A percentile compares a stretch with the other conserved stretches of the same genome.
These are phyloP conservation scores for Pleurotus sapidus DNA, from an alignment of 768 basidiomycete genomes.

Conservation along the genomic window DNA sequence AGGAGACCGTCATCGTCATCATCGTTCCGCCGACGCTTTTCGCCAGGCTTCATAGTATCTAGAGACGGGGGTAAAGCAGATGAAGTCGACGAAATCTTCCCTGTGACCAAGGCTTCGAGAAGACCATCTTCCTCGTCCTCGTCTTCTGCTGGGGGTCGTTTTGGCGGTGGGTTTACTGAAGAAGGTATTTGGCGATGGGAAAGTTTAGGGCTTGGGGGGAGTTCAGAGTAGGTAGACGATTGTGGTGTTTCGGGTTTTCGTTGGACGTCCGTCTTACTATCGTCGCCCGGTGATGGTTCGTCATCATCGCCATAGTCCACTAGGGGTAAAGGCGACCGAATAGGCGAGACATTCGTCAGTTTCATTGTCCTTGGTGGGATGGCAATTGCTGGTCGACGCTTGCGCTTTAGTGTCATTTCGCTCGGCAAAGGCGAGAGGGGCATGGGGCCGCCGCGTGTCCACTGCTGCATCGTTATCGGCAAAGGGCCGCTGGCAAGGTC, in stretches of 20 bases:
- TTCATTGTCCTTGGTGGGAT: constrained; percentile 44
- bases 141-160: constrained; percentile 26
- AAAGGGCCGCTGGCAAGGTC: constrained; percentile 33
- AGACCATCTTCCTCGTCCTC: constrained; percentile 58
- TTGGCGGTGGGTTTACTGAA: constrained; percentile 38
- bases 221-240: constrained; percentile 27
- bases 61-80: constrained; percentile 23
- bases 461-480: constrained; percentile 17
- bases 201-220: constrained; percentile 34
- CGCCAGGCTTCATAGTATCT: constrained; percentile 51
- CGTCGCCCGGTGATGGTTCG: constrained; percentile 25
- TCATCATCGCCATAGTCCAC: constrained; percentile 81
- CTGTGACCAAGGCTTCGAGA: constrained; percentile 52
- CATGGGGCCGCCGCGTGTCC: constrained; percentile 27
- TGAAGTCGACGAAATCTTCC: constrained; percentile 34
- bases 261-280: constrained; percentile 10
- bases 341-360: constrained; percentile 30
- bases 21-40: constrained; percentile 72
- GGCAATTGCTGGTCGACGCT: constrained; percentile 46
- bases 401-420: constrained; percentile 51
- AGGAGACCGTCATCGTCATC: constrained; percentile 71
- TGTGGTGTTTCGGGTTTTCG: constrained; percentile 13
- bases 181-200: constrained; percentile 33
- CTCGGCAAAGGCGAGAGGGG: constrained; percentile 29
- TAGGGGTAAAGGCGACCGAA: constrained; percentile 56